Evolutionary conservation across 352 stramenopile species (phyloP).

Genomic region (Thalassiosira ordinaria): DNA sequence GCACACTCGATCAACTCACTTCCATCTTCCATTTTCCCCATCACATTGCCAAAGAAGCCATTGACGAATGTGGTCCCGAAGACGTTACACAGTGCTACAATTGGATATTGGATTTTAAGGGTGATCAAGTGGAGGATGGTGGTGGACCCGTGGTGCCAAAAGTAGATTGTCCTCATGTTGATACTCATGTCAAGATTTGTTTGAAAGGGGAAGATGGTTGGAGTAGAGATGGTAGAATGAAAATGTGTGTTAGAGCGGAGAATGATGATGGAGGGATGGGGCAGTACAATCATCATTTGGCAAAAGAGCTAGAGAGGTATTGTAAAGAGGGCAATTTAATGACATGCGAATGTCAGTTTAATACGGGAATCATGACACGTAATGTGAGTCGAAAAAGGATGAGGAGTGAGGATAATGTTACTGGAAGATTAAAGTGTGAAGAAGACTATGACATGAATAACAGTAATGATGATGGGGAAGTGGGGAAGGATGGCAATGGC

Average conservation of each 20-base stretch:
- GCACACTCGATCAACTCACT: conserved; percentile 59
- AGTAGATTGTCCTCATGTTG: conserved; percentile 75
- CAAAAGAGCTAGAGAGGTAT: neutral
- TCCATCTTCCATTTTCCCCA: conserved; percentile 62
- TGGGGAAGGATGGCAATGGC: no score
- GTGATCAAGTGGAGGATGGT: conserved; percentile 49
- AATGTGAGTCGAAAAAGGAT: conserved; percentile 31
- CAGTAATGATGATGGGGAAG: neutral
- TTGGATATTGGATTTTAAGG: conserved; percentile 81
- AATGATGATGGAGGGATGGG: neutral
- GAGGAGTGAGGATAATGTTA: conserved; percentile 26
- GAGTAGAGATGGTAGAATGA: neutral
- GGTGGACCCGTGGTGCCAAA: conserved; percentile 70
- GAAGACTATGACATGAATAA: conserved; percentile 26
- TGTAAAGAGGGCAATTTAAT: conserved; percentile 4
- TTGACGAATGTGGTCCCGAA: conserved; percentile 56
- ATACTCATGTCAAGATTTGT: conserved; percentile 28
- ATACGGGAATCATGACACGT: neutral
- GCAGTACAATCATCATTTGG: neutral
- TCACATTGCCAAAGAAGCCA: conserved; percentile 50
- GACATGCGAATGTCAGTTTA: conserved; percentile 35
- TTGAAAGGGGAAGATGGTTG: no score
- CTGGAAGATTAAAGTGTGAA: conserved; percentile 36
- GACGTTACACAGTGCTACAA: conserved; percentile 67
- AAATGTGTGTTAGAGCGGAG: neutral